Evolutionary conservation across 768 basidiomycete genomes (phyloP).

Genomic region (Boletus bicolor): DNA sequence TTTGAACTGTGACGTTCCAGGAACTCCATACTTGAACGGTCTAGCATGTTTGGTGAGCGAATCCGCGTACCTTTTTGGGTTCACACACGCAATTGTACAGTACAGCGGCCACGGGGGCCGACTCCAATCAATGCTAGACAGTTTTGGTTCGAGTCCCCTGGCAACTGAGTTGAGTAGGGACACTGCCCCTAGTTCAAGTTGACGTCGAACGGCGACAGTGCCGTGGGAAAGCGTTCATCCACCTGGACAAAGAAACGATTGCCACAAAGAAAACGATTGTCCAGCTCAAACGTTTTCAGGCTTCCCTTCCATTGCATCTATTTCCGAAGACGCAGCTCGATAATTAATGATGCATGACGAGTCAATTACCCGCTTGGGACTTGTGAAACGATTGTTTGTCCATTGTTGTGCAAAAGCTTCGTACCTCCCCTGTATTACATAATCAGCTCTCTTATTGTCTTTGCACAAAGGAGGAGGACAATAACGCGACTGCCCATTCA

Average conservation of each 20-base stretch:
- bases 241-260: neutral
- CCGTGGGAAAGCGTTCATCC: neutral
- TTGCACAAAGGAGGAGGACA: constrained; percentile 19
- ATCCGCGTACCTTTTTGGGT: neutral
- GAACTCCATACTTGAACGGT: neutral
- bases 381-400: constrained; percentile 9
- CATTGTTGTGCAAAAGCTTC: constrained; percentile 21
- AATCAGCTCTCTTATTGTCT: constrained; percentile 24
- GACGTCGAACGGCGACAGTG: too few species aligned
- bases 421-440: constrained; percentile 15
- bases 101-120: neutral
- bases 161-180: neutral
- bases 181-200: too few species aligned
- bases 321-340: neutral
- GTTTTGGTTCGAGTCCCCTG: neutral
- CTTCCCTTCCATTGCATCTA: neutral
- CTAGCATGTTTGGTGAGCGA: neutral
- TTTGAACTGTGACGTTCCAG: neutral
- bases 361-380: too few species aligned
- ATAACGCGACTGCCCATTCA: constrained; percentile 11
- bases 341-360: too few species aligned
- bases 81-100: neutral
- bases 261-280: neutral
- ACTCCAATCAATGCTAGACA: neutral
- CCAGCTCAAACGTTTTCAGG: neutral